A percentile compares a stretch with the other conserved stretches of the same genome.
Evolutionary conservation across 2,329 filamentous ascomycete species (phyloP).

Genomic region (Dactylella cylindrospora): DNA sequence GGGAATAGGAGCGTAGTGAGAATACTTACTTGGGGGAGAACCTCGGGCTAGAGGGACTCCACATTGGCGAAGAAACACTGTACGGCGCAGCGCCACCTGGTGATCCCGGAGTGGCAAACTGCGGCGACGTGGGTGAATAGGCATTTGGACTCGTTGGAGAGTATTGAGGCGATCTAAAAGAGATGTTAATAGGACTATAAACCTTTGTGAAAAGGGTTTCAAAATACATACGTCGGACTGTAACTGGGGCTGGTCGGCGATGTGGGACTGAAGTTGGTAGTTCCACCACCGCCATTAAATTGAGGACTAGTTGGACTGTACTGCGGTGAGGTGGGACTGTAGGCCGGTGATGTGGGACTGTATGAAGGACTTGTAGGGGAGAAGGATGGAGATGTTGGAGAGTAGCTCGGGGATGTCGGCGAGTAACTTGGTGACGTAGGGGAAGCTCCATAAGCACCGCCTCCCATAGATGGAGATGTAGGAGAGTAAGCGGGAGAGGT

Average conservation of each 20-base stretch:
- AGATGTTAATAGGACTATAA: slow-evolving; percentile 50
- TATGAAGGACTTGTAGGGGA: slow-evolving; percentile 54
- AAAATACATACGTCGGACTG: slow-evolving; percentile 61
- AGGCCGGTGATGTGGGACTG: slow-evolving; percentile 48
- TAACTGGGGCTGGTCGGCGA: slow-evolving; percentile 71
- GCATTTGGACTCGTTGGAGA: slow-evolving; percentile 57
- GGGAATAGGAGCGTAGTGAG: neutral
- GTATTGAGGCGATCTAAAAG: slow-evolving; percentile 63
- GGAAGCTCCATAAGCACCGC: slow-evolving; percentile 60
- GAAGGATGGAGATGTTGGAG: slow-evolving; percentile 64
- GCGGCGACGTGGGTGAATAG: slow-evolving; percentile 66
- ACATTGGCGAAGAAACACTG: slow-evolving; percentile 53
- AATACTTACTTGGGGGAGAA: slow-evolving; percentile 49
- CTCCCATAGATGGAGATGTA: slow-evolving; percentile 64
- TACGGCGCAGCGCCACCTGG: slow-evolving; percentile 52
- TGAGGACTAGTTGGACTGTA: slow-evolving; percentile 49
- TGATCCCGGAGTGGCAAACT: slow-evolving; percentile 52
- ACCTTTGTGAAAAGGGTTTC: neutral
- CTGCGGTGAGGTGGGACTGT: slow-evolving; percentile 47
- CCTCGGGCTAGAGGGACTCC: slow-evolving; percentile 45
- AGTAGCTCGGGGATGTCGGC: slow-evolving; percentile 68
- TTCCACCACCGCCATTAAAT: slow-evolving; percentile 50
- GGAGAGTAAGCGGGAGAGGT: slow-evolving; percentile 71
- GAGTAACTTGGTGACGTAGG: slow-evolving; percentile 73
- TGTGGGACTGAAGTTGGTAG: slow-evolving; percentile 60